Evolutionary conservation across 202 grass and related monocot species (phyloP), one percentile per base, ranked within the genome.

Genomic region (Schoenoplectus triqueter): DNA sequence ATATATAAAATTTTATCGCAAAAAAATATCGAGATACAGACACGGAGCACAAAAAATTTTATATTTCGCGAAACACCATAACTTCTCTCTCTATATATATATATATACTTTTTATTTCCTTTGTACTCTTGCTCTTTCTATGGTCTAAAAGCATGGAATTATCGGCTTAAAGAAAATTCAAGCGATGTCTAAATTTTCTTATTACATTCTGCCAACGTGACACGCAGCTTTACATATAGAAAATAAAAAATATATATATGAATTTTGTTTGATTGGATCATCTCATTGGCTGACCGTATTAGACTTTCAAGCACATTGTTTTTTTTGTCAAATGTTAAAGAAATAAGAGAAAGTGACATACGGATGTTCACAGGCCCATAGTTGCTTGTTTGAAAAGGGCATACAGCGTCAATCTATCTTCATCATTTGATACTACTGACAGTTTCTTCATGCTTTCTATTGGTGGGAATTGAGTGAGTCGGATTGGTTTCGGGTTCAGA

Each of bases 381-480:
- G 93, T 95, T 40, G 93, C 88, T 82, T 93, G 91, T 70, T 90
- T 91, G 72, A 68, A 93, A 47, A 93, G 92, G 1, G 82, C 82
- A 6, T 90, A 93, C 7, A 92, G 91, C 15, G 82, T 70, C 22
- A 94, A 80, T 78, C 85, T 90, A 86, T 79, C 75, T 62, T 61
- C 55, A 62, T 79, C 31, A 86, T 84, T 92, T 90, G 48, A 85
- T 90, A 0, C 47, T 72, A 70, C 86, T 14, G 90, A 86, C 80
- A 92, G 68, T 7, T 84, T 86, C 86, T 89, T 89, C 75, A 90
- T 31, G 31, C 31, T 31, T 31, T 31, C 31, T 31, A 31, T 0
- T 0, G 31, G 31, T 31, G 31, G 31, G 1, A 31, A 31, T 31
- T 1, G 31, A 1, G 1, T 1, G 31, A 31, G 31, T 31, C 31